Conservation (phyloP, 306 rosid genomes). For the Echinosophora koreensis region DNA sequence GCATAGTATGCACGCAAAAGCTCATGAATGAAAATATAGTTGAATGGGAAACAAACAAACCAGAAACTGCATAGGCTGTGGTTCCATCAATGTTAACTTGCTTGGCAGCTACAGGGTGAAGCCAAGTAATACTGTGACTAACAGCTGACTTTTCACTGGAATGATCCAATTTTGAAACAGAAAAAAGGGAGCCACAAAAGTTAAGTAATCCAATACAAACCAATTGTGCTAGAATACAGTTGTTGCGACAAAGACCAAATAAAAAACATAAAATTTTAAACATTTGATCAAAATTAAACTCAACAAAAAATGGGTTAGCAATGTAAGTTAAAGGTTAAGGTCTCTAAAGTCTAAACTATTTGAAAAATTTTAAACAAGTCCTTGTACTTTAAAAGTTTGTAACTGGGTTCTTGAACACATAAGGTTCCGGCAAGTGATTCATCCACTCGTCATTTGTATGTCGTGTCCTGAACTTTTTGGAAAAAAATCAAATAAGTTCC, state of each 20-base stretch:
- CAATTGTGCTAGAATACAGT: neutral
- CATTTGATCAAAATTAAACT: no score
- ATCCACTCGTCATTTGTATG: no score
- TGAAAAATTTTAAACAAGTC: no score
- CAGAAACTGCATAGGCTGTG: slow-evolving; percentile 78
- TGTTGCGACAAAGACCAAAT: neutral
- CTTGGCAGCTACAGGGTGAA: slow-evolving; percentile 70
- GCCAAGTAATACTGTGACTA: slow-evolving; percentile 80
- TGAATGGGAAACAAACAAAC: slow-evolving; percentile 44
- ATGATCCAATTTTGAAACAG: neutral
- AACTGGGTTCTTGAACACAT: no score
- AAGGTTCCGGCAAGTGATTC: no score
- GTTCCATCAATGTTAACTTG: slow-evolving; percentile 72
- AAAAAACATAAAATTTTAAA: neutral
- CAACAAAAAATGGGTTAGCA: neutral
- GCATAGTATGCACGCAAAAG: no score
- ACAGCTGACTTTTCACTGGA: slow-evolving; percentile 75
- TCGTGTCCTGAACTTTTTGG: no score
- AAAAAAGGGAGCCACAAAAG: neutral
- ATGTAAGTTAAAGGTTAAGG: neutral
- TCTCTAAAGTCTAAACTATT: no score
- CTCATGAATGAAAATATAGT: no score
- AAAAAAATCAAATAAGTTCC: no score
- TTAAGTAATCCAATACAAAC: neutral
- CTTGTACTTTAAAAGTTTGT: no score